Conservation (phyloP, 1,139 yeast genomes). For the Kodamaea derodonti region DNA sequence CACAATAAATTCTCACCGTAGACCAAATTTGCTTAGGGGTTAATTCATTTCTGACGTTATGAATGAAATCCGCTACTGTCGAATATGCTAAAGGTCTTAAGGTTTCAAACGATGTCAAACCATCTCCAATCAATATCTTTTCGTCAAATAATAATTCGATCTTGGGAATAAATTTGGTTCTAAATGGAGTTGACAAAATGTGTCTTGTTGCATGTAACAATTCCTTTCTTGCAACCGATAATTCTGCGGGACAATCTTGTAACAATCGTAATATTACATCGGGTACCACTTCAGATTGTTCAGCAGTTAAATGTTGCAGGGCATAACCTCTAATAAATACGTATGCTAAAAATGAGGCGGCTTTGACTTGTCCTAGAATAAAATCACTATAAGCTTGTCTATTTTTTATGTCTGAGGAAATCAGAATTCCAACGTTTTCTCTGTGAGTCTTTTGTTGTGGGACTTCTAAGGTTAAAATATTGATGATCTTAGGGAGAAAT, state of each 20-base stretch:
- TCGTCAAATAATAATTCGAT: constrained; percentile 84
- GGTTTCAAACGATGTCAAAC: constrained; percentile 86
- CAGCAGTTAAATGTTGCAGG: constrained; percentile 55
- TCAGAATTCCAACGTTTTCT: constrained; percentile 56
- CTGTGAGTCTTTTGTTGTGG: constrained; percentile 37
- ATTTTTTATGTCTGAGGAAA: constrained; percentile 67
- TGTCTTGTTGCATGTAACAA: constrained; percentile 92
- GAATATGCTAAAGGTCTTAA: constrained; percentile 89
- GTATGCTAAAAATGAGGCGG: constrained; percentile 92
- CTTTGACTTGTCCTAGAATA: constrained; percentile 92
- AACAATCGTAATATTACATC: constrained; percentile 79
- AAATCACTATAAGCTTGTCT: constrained; percentile 85
- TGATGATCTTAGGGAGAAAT: constrained; percentile 80
- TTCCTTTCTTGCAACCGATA: constrained; percentile 90
- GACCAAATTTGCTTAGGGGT: constrained; percentile 84
- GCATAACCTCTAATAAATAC: constrained; percentile 84
- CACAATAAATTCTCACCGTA: constrained; percentile 80
- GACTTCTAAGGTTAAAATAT: constrained; percentile 73
- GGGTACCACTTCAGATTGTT: constrained; percentile 71
- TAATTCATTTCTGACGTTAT: constrained; percentile 82
- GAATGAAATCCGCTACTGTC: constrained; percentile 93
- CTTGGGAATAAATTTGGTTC: constrained; percentile 79
- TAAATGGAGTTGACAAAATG: constrained; percentile 82
- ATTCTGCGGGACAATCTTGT: constrained; percentile 96
- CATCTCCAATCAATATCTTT: constrained; percentile 84